Percentiles rank a stretch among this genome's conserved stretches.
Evolutionary conservation across 2,329 filamentous ascomycete species (phyloP).

Genomic region (Cladorrhinum sp.): DNA sequence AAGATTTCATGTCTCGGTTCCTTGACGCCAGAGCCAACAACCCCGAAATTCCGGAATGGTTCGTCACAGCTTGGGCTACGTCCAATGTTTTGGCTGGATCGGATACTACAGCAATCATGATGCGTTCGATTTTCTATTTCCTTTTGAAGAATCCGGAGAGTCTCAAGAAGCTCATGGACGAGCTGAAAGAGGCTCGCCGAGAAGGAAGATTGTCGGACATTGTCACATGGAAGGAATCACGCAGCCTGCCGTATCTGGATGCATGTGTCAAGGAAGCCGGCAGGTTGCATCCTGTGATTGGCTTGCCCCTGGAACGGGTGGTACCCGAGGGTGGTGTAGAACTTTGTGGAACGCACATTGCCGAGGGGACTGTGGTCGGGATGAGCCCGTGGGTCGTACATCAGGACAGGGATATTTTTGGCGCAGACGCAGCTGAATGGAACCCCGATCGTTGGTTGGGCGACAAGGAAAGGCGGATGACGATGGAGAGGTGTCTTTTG

Average conservation of each 20-base stretch:
- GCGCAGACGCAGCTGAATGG: slow-evolving; percentile 52
- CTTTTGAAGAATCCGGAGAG: slow-evolving; percentile 12
- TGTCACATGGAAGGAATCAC: slow-evolving; percentile 24
- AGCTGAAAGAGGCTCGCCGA: slow-evolving; percentile 3
- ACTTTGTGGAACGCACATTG: slow-evolving; percentile 49
- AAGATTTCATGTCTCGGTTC: slow-evolving; percentile 17
- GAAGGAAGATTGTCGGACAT: slow-evolving; percentile 10
- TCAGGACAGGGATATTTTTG: slow-evolving; percentile 53
- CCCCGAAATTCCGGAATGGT: slow-evolving; percentile 2
- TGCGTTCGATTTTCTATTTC: slow-evolving; percentile 14
- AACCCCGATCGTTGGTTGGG: slow-evolving; percentile 54
- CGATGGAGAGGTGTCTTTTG: slow-evolving; percentile 15
- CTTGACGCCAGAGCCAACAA: slow-evolving; percentile 21
- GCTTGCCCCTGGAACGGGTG: slow-evolving; percentile 57
- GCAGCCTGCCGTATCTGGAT: slow-evolving; percentile 45
- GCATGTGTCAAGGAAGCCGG: slow-evolving; percentile 64
- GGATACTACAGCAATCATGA: slow-evolving; percentile 15
- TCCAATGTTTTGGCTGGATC: slow-evolving; percentile 19
- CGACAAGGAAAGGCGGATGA: slow-evolving; percentile 6
- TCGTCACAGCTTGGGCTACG: slow-evolving; percentile 16
- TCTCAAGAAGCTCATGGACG: slow-evolving; percentile 6
- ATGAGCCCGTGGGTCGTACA: slow-evolving; percentile 62
- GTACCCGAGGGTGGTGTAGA: slow-evolving; percentile 52
- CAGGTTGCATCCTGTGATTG: slow-evolving; percentile 59
- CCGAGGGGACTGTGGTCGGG: slow-evolving; percentile 58